Evolutionary conservation across 2,329 filamentous ascomycete genomes (phyloP).

Genomic region (Fusarium lyarnte): DNA sequence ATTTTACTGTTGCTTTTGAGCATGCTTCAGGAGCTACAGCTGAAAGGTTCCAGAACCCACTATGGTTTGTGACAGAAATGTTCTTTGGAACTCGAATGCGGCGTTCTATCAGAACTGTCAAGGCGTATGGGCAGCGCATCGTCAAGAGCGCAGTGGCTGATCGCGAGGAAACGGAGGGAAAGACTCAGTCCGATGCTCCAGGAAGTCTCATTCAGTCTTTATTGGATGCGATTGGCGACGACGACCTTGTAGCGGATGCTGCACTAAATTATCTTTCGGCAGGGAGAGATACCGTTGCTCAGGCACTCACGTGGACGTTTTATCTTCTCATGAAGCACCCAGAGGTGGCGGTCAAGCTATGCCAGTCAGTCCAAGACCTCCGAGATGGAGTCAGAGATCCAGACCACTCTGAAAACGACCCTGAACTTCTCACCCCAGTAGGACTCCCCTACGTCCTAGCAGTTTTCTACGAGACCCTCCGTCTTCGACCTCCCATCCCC

Average conservation of each 20-base stretch:
- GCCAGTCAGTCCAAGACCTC: constrained; percentile 51
- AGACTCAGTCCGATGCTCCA: constrained; percentile 48
- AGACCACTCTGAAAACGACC: background rate
- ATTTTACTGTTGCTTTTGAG: constrained; percentile 70
- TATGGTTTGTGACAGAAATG: constrained; percentile 68
- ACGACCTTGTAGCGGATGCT: constrained; percentile 67
- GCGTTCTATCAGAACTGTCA: constrained; percentile 59
- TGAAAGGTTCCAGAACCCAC: constrained; percentile 71
- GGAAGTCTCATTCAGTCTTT: constrained; percentile 70
- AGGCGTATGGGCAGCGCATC: constrained; percentile 65
- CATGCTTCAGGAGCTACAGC: constrained; percentile 68
- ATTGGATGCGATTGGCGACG: constrained; percentile 64
- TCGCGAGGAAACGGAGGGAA: constrained; percentile 9
- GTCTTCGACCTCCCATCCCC: constrained; percentile 71
- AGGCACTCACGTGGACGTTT: constrained; percentile 71
- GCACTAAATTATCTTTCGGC: constrained; percentile 74
- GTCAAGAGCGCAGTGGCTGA: constrained; percentile 63
- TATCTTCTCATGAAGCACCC: constrained; percentile 67
- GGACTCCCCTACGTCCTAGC: constrained; percentile 67
- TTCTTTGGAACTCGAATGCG: constrained; percentile 59
- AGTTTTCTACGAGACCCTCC: constrained; percentile 69
- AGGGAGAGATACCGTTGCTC: constrained; percentile 71
- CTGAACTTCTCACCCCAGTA: constrained; percentile 52
- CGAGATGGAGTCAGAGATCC: background rate
- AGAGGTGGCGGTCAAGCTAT: constrained; percentile 51